Percentiles rank a stretch among this genome's conserved stretches.
Conservation (phyloP, 768 basidiomycete species). For the Epithele typhae region DNA sequence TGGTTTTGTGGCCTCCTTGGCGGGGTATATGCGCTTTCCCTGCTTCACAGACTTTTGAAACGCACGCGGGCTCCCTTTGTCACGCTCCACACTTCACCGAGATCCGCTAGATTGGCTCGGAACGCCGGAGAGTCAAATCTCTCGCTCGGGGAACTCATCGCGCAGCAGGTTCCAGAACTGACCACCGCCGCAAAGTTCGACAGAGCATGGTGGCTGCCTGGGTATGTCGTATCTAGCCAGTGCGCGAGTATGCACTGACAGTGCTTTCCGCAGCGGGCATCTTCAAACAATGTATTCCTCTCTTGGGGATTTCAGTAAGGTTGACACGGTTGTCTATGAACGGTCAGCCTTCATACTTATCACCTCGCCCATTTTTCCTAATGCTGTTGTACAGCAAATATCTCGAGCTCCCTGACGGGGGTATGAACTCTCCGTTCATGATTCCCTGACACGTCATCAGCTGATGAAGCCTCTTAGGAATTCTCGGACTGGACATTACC, state of each 20-base stretch:
- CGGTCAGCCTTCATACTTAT: slow-evolving; percentile 28
- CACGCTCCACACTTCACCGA: not conserved
- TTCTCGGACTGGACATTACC: slow-evolving; percentile 19
- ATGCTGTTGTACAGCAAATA: slow-evolving; percentile 28
- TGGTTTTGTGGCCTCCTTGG: too few relatives aligned
- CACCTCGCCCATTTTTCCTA: not conserved
- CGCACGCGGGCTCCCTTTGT: not conserved
- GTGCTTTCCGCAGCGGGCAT: slow-evolving; percentile 40
- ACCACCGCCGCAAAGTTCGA: slow-evolving; percentile 2
- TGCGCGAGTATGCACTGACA: not conserved
- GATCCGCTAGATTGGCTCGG: not conserved
- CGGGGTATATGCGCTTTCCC: too few relatives aligned
- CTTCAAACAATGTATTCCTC: slow-evolving; percentile 57
- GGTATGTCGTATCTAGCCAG: slow-evolving; percentile 12
- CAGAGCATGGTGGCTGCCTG: slow-evolving; percentile 20
- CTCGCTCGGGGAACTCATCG: slow-evolving; percentile 6
- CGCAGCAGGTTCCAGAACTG: slow-evolving; percentile 7
- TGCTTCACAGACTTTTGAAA: too few relatives aligned
- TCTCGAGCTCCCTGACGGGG: slow-evolving; percentile 51
- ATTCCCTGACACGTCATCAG: too few relatives aligned
- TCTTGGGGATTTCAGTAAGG: slow-evolving; percentile 51
- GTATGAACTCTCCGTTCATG: slow-evolving; percentile 29
- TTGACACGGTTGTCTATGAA: slow-evolving; percentile 47
- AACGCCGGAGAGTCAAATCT: not conserved
- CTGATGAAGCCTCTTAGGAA: slow-evolving; percentile 7